Percentiles rank a stretch among this genome's conserved stretches.
Conservation (phyloP, 176 grass and related monocot species). For the Triticum timopheevii region DNA sequence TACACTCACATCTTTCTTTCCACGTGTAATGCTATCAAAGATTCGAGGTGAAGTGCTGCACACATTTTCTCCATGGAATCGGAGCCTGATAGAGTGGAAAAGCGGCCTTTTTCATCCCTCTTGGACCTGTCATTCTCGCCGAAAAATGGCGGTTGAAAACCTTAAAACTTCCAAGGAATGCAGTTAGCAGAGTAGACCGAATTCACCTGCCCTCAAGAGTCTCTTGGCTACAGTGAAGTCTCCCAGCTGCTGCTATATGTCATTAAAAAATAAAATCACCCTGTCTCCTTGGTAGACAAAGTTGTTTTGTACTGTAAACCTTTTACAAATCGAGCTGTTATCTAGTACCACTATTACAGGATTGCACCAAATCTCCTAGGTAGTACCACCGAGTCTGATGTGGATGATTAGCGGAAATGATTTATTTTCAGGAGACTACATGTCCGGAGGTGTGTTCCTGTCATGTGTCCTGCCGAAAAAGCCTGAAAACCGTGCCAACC, state of each 20-base stretch:
- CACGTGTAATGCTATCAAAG: constrained; percentile 20
- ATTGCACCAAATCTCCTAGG: neutral
- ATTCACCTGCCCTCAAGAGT: neutral
- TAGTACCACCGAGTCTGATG: neutral
- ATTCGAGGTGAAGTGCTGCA: constrained; percentile 8
- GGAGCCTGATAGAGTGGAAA: constrained; percentile 13
- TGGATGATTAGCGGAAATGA: too few relatives aligned
- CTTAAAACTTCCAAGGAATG: constrained; percentile 16
- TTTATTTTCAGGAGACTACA: too few relatives aligned
- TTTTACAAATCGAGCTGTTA: neutral
- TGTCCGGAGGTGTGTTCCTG: too few relatives aligned
- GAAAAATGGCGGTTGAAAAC: constrained; percentile 12
- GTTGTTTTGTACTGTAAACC: neutral
- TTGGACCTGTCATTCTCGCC: constrained; percentile 34
- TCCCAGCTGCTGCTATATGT: neutral
- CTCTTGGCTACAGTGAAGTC: neutral
- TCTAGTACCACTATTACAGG: neutral
- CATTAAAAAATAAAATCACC: neutral
- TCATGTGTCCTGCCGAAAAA: too few relatives aligned
- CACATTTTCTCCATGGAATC: constrained; percentile 36
- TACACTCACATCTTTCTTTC: constrained; percentile 14
- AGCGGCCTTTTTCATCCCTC: constrained; percentile 14
- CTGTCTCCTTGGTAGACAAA: neutral
- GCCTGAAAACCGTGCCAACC: too few relatives aligned
- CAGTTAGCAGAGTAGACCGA: neutral